A percentile compares a stretch with the other conserved stretches of the same genome.
phyloP scores from a whole-genome alignment of 768 basidiomycete genomes.

The Chiua virens region DNA sequence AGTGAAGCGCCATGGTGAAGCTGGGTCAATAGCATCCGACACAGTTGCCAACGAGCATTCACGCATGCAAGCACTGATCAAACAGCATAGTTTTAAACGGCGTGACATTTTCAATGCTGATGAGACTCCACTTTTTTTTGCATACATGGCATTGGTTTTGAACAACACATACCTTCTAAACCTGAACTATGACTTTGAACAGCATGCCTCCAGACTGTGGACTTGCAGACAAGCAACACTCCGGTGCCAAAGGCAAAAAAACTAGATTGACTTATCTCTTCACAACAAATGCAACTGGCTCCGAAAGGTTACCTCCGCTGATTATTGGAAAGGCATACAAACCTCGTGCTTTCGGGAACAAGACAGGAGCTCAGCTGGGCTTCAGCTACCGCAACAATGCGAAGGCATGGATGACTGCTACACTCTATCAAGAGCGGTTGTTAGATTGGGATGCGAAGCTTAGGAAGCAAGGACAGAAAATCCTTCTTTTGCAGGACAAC shows the following conservation, averaged over 20 bases:
- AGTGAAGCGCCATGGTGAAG: constrained; percentile 32
- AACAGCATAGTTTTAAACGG: constrained; percentile 16
- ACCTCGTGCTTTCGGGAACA: not conserved
- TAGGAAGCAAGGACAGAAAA: not conserved
- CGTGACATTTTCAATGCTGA: constrained; percentile 40
- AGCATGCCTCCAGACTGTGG: not conserved
- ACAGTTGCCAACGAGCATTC: constrained; percentile 28
- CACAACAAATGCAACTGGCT: not conserved
- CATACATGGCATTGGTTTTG: constrained; percentile 10
- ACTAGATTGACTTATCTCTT: not conserved
- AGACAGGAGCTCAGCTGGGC: not conserved
- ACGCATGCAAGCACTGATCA: constrained; percentile 28
- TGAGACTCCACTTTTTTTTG: constrained; percentile 37
- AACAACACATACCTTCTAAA: not conserved
- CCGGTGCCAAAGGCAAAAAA: constrained; percentile 4
- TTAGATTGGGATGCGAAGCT: not conserved
- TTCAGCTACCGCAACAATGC: constrained; percentile 2
- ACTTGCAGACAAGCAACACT: not conserved
- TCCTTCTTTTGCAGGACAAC: constrained; percentile 8
- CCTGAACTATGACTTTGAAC: not conserved
- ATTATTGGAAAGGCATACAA: constrained; percentile 6
- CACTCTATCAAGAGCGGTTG: constrained; percentile 7
- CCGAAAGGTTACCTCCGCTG: not conserved
- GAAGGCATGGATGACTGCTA: constrained; percentile 3
- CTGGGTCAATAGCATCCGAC: constrained; percentile 26